These are phyloP conservation scores for Botrytis paeoniae DNA, from an alignment of 2,329 filamentous ascomycete species.

Conservation along the genomic window DNA sequence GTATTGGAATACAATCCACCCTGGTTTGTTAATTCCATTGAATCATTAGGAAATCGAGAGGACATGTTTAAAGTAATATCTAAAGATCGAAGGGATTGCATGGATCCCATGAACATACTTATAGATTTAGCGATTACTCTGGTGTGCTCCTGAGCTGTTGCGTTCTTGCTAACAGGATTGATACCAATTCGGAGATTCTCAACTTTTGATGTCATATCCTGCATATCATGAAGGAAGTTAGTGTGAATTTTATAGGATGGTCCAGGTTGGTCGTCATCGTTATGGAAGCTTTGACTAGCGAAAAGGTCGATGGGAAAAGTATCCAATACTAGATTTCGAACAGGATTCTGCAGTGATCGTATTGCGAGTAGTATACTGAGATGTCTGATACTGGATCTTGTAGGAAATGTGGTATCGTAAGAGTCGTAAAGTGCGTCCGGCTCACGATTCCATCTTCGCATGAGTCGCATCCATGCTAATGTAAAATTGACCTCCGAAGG, in stretches of 20 bases:
- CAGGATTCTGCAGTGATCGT: not conserved
- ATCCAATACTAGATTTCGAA: conserved; percentile 3
- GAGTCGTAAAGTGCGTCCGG: conserved; percentile 10
- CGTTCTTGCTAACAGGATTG: not conserved
- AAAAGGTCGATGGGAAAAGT: conserved; percentile 13
- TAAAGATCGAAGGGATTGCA: conserved; percentile 5
- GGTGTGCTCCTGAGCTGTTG: not conserved
- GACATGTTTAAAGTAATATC: conserved; percentile 10
- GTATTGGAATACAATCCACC: conserved; percentile 3
- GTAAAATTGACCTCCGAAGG: conserved; percentile 7
- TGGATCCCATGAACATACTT: conserved; percentile 3
- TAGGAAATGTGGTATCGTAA: conserved; percentile 17
- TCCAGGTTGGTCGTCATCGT: not conserved
- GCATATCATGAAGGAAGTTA: conserved; percentile 10
- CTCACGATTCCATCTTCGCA: conserved; percentile 4
- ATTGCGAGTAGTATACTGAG: conserved; percentile 13
- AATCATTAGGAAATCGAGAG: not conserved
- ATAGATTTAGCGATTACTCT: not conserved
- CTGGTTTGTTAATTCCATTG: not conserved
- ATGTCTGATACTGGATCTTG: conserved; percentile 1
- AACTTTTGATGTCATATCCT: not conserved
- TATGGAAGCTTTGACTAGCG: not conserved
- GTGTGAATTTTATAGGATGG: not conserved
- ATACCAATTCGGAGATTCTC: conserved; percentile 9
- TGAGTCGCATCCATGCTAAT: conserved; percentile 6